A percentile compares a stretch with the other conserved stretches of the same genome.
Evolutionary conservation across 345 rosid genomes (phyloP).

Genomic region (Hibiscus trionum): DNA sequence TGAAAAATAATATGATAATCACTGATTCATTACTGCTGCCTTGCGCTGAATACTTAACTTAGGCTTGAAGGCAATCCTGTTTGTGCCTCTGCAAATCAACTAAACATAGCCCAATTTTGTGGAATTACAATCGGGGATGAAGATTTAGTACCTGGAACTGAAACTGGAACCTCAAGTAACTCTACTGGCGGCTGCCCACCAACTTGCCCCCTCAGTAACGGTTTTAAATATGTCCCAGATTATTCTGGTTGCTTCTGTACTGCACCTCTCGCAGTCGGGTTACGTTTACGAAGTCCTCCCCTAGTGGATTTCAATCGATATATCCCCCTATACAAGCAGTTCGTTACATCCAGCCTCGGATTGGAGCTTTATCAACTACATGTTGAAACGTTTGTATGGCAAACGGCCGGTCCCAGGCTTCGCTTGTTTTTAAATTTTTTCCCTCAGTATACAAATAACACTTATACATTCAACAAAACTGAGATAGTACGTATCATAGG

Average conservation of each 20-base stretch:
- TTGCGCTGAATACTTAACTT: constrained; percentile 15
- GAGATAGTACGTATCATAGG: constrained; percentile 26
- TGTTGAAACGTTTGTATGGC: constrained; percentile 33
- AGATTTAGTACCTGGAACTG: constrained; percentile 20
- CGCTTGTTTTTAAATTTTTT: constrained; percentile 33
- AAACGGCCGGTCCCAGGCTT: constrained; percentile 27
- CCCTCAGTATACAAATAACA: constrained; percentile 17
- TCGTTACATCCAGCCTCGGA: constrained; percentile 22
- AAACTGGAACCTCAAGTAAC: constrained; percentile 14
- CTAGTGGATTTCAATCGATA: constrained; percentile 40
- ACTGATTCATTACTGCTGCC: background rate
- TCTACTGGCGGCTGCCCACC: constrained; percentile 20
- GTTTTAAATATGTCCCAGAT: constrained; percentile 26
- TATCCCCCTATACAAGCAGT: constrained; percentile 6
- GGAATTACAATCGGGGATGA: constrained; percentile 14
- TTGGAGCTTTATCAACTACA: constrained; percentile 34
- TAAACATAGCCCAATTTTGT: constrained; percentile 32
- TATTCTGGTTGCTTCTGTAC: constrained; percentile 50
- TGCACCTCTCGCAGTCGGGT: constrained; percentile 35
- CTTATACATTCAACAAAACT: constrained; percentile 21
- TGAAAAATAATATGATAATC: background rate
- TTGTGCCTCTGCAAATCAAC: constrained; percentile 31
- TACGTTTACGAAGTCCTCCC: constrained; percentile 48
- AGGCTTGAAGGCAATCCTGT: constrained; percentile 65
- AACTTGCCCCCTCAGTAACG: constrained; percentile 23